These are phyloP conservation scores for Arbutus unedo DNA, from an alignment of 148 eudicot genomes.

Conservation along the genomic window DNA sequence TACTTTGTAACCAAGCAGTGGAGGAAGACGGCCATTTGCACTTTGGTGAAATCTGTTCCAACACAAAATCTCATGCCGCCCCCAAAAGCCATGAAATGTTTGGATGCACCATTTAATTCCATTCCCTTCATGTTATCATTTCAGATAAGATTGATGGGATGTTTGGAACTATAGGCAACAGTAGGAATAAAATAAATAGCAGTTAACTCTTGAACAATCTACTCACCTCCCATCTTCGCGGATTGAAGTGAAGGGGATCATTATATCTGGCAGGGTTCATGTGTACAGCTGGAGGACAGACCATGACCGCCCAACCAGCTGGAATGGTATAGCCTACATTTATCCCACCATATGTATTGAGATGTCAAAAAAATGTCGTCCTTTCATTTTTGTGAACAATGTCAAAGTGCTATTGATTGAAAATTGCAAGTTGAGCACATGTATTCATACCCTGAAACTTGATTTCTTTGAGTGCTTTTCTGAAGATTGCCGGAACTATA, in stretches of 20 bases:
- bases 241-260: conserved; percentile 79
- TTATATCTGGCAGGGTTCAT: conserved; percentile 65
- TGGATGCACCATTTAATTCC: conserved; percentile 54
- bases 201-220: not conserved
- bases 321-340: conserved; percentile 82
- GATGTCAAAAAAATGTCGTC: conserved; percentile 4
- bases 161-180: not conserved
- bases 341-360: conserved; percentile 16
- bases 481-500: conserved; percentile 85
- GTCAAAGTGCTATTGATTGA: not conserved
- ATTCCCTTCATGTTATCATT: conserved; percentile 35
- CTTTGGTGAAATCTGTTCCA: conserved; percentile 67
- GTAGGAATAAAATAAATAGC: not conserved
- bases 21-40: conserved; percentile 66
- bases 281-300: conserved; percentile 95
- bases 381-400: not conserved
- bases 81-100: conserved; percentile 75
- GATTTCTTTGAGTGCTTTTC: conserved; percentile 69
- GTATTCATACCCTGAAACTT: conserved; percentile 54
- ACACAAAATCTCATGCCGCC: conserved; percentile 81
- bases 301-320: conserved; percentile 91
- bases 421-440: not conserved
- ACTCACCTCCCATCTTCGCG: conserved; percentile 87
- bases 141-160: not conserved
- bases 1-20: conserved; percentile 67